phyloP scores from a whole-genome alignment of 257 asterid genomes.

The Capsicum pubescens region DNA sequence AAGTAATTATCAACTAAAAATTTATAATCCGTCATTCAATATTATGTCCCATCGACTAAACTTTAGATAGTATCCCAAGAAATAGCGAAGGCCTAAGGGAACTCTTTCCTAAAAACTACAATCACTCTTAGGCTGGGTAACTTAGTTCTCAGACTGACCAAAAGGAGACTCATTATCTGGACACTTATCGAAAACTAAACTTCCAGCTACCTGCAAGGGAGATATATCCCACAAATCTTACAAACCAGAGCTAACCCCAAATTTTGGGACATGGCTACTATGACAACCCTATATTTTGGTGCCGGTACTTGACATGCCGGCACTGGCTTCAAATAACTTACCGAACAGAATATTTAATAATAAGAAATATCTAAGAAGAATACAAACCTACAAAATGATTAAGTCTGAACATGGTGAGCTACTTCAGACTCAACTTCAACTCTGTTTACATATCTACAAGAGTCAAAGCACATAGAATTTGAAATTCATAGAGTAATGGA shows the following conservation, averaged over 20 bases:
- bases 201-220: constrained; percentile 48
- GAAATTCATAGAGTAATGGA: too few species aligned
- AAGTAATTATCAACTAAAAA: background rate
- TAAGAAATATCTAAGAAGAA: too few species aligned
- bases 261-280: constrained; percentile 47
- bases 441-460: too few species aligned
- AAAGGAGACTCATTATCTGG: constrained; percentile 47
- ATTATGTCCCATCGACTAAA: constrained; percentile 31
- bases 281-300: constrained; percentile 49
- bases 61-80: constrained; percentile 36
- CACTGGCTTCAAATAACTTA: constrained; percentile 37
- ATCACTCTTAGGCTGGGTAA: constrained; percentile 35
- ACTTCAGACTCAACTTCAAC: too few species aligned
- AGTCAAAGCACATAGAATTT: too few species aligned
- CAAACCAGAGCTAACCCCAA: constrained; percentile 43
- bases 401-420: too few species aligned
- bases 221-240: constrained; percentile 66
- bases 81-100: constrained; percentile 27
- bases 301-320: constrained; percentile 47
- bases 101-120: constrained; percentile 43
- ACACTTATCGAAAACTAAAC: constrained; percentile 54
- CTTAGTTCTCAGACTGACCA: constrained; percentile 35
- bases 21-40: constrained; percentile 31
- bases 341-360: too few species aligned
- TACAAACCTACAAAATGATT: too few species aligned